Percentiles rank a stretch among this genome's conserved stretches.
phyloP scores from a whole-genome alignment of 1,139 yeast species.

The Pichia terricola region DNA sequence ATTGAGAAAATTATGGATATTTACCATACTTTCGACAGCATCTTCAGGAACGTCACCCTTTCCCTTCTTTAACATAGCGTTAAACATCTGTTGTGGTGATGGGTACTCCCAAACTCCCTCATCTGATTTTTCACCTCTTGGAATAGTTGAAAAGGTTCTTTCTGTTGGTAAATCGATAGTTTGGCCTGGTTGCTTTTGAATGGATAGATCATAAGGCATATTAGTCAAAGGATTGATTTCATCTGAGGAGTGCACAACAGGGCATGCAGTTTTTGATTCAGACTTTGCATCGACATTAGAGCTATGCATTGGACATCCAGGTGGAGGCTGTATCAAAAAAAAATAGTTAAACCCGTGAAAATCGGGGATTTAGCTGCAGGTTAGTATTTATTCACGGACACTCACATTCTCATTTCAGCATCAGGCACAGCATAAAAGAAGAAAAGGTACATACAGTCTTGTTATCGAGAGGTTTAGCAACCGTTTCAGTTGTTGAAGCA shows the following conservation, averaged over 20 bases:
- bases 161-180: constrained; percentile 67
- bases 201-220: constrained; percentile 71
- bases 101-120: constrained; percentile 96
- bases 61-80: constrained; percentile 93
- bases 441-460: not conserved
- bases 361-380: too few relatives aligned
- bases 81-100: constrained; percentile 97
- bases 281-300: constrained; percentile 2
- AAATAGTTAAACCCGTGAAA: not conserved
- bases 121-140: constrained; percentile 60
- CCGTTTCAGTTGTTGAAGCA: not conserved
- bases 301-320: constrained; percentile 14
- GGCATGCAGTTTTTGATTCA: constrained; percentile 24
- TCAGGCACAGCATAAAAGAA: not conserved
- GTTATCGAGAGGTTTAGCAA: not conserved
- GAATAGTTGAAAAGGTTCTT: constrained; percentile 77
- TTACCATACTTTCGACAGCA: constrained; percentile 95
- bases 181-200: constrained; percentile 73
- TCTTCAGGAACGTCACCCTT: constrained; percentile 85
- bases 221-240: constrained; percentile 71
- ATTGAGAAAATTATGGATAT: constrained; percentile 88
- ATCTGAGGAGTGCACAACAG: constrained; percentile 23
- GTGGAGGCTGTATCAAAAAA: constrained; percentile 6
- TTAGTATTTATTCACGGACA: not conserved
- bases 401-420: not conserved